Evolutionary conservation across 2,329 filamentous ascomycete genomes (phyloP).

Genomic region (Penicillium sp.): DNA sequence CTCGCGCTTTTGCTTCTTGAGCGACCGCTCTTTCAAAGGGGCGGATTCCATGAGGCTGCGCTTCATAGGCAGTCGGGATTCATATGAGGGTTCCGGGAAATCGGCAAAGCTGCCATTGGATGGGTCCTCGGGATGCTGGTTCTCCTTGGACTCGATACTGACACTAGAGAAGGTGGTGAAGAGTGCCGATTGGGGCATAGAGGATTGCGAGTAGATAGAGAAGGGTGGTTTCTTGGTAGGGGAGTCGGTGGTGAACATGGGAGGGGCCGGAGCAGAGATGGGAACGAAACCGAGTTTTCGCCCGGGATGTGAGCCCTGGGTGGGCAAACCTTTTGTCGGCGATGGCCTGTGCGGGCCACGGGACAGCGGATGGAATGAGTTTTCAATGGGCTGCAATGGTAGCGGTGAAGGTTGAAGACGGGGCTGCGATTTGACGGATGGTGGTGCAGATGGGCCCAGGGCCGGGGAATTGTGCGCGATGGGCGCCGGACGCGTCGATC

Average conservation of each 20-base stretch:
- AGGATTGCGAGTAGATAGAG: constrained; percentile 30
- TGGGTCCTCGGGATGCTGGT: constrained; percentile 38
- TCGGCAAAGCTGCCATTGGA: constrained; percentile 48
- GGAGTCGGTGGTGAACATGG: constrained; percentile 49
- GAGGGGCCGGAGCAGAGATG: constrained; percentile 49
- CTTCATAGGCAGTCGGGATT: constrained; percentile 49
- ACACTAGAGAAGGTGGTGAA: constrained; percentile 54
- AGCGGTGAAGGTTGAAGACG: constrained; percentile 55
- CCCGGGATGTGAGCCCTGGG: constrained; percentile 56
- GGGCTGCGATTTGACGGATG: constrained; percentile 33
- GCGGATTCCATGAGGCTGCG: constrained; percentile 71
- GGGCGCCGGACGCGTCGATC: constrained; percentile 44
- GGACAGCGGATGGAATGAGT: constrained; percentile 59
- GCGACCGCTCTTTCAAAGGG: constrained; percentile 67
- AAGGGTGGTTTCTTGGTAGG: constrained; percentile 47
- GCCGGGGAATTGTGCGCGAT: constrained; percentile 62
- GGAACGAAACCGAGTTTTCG: constrained; percentile 64
- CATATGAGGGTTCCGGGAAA: constrained; percentile 48
- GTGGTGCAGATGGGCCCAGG: constrained; percentile 43
- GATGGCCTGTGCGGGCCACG: constrained; percentile 57
- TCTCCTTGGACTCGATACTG: constrained; percentile 49
- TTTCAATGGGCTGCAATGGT: constrained; percentile 45
- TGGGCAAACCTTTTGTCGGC: constrained; percentile 64
- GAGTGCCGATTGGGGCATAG: constrained; percentile 45
- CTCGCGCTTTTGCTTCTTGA: constrained; percentile 69